phyloP scores from a whole-genome alignment of 805 yeast species.

The Metschnikowia santaceciliae region DNA sequence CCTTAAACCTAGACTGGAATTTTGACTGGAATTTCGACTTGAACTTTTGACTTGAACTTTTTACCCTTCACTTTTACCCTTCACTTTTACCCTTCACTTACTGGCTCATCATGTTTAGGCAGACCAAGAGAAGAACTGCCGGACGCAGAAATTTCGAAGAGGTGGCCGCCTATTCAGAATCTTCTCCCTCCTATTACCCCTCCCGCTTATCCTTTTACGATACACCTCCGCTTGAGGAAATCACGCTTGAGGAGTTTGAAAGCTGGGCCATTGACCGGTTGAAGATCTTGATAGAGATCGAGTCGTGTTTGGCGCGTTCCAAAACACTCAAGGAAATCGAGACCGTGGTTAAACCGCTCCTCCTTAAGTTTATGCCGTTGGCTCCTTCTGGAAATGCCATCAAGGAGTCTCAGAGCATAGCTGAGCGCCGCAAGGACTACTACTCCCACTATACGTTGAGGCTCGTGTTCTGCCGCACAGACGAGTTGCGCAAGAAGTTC shows the following conservation, averaged over 20 bases:
- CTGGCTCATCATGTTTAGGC: slow-evolving; percentile 54
- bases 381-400: slow-evolving; percentile 27
- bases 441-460: slow-evolving; percentile 87
- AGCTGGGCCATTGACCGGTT: slow-evolving; percentile 93
- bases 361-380: slow-evolving; percentile 65
- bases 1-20: no score
- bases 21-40: no score
- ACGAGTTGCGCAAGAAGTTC: slow-evolving; percentile 78
- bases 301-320: slow-evolving; percentile 64
- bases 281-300: slow-evolving; percentile 79
- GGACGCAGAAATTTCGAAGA: slow-evolving; percentile 65
- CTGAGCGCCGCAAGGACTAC: slow-evolving; percentile 82
- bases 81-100: not conserved
- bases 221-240: slow-evolving; percentile 75
- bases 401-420: slow-evolving; percentile 37
- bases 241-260: slow-evolving; percentile 90
- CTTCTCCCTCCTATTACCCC: slow-evolving; percentile 41
- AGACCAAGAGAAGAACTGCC: slow-evolving; percentile 67
- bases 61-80: not conserved
- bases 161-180: slow-evolving; percentile 24
- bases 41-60: no score
- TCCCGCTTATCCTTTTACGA: slow-evolving; percentile 71
- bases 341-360: slow-evolving; percentile 56
- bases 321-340: slow-evolving; percentile 64
- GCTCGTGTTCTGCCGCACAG: slow-evolving; percentile 82